Percentiles rank a stretch among this genome's conserved stretches.
phyloP scores from a whole-genome alignment of 345 rosid species.

The Psidium guajava region DNA sequence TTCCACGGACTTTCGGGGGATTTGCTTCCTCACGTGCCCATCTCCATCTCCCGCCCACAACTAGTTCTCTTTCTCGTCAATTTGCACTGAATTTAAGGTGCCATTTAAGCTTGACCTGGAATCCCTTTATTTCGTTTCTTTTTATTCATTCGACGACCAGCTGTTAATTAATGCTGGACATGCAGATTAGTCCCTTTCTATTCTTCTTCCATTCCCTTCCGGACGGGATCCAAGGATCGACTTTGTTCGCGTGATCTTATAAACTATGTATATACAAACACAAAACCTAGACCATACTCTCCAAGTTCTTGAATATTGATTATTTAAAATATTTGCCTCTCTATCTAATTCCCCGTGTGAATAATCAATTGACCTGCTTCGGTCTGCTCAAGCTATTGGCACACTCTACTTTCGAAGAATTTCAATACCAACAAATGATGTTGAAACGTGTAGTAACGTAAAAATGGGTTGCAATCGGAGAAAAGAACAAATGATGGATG shows the following conservation, averaged over 20 bases:
- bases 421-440: background rate
- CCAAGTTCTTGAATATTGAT: background rate
- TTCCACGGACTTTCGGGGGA: slow-evolving; percentile 24
- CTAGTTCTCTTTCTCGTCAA: background rate
- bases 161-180: background rate
- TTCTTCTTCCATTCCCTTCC: background rate
- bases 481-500: background rate
- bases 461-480: background rate
- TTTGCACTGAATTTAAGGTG: background rate
- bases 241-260: background rate
- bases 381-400: background rate
- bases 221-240: background rate
- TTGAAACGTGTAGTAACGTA: background rate
- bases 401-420: background rate
- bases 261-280: background rate
- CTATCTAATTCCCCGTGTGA: background rate
- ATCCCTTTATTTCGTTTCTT: background rate
- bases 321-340: background rate
- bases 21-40: slow-evolving; percentile 4
- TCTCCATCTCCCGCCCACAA: background rate
- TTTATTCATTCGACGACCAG: background rate
- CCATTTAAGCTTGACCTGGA: background rate
- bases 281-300: background rate
- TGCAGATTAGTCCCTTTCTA: background rate
- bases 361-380: background rate